These are phyloP conservation scores for Trypanosoma mega DNA, from an alignment of 208 protist species.

Conservation along the genomic window DNA sequence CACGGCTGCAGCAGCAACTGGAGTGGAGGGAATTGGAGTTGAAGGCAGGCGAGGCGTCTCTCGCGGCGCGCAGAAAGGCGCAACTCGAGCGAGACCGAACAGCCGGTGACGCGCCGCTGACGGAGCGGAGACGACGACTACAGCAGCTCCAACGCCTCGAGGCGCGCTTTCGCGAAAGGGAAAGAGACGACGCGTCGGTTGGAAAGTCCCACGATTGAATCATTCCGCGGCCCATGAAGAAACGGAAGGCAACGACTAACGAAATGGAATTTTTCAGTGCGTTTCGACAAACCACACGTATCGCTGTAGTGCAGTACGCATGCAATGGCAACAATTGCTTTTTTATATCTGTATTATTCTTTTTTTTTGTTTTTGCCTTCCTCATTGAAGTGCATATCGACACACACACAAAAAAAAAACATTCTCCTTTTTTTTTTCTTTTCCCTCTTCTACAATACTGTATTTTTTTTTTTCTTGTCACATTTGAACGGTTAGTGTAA, in stretches of 20 bases:
- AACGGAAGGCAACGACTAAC: too few relatives aligned
- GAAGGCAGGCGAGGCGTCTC: background rate
- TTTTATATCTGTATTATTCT: too few relatives aligned
- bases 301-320: too few relatives aligned
- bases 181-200: slow-evolving; percentile 35
- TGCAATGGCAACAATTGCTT: too few relatives aligned
- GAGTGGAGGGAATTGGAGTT: slow-evolving; percentile 8
- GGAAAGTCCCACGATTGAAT: too few relatives aligned
- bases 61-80: background rate
- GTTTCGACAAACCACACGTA: too few relatives aligned
- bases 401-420: too few relatives aligned
- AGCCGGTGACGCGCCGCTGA: slow-evolving; percentile 4
- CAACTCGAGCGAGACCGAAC: slow-evolving; percentile 10
- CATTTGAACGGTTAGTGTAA: too few relatives aligned
- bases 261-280: too few relatives aligned
- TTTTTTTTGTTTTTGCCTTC: slow-evolving; percentile 8
- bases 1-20: background rate
- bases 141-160: slow-evolving; percentile 20
- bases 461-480: background rate
- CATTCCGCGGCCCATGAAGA: too few relatives aligned
- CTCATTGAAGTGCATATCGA: too few relatives aligned
- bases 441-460: background rate
- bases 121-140: slow-evolving; percentile 8
- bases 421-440: background rate
- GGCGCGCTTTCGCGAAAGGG: background rate